Base-by-base conservation (phyloP, 345 rosid genomes). In the Dipteronia sinensis region DNA sequence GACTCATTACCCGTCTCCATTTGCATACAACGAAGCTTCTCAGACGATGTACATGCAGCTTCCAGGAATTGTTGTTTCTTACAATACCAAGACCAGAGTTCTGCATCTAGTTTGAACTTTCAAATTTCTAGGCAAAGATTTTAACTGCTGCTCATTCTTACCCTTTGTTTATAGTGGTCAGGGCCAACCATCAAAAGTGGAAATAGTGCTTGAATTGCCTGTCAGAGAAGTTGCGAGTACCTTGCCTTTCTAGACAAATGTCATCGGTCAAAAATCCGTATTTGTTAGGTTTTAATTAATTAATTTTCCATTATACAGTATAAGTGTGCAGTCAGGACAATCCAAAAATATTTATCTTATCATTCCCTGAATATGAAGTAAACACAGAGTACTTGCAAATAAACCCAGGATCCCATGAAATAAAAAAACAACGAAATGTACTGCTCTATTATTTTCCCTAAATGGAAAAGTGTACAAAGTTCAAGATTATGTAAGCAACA, bases 401-500 rank as follows among this genome's bases (percentile, higher is more conserved):
- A 25, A 70, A 22, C 19, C 47, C 13, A n/a, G 51, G 25, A 29
- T 29, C n/a, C 46, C 40, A 12, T 25, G 46, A 22, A 42, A 12
- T 16, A 29, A 46, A 69, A 44, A 44, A 56, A 51, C 58, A 9
- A 72, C 73, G 72, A 61, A 81, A 81, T 73, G 84, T 63, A 64
- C 76, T 73, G 76, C 78, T 81, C 81, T 73, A 69, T 81, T 75
- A 77, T 68, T 73, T 42, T n/a, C 49, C 78, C 49, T 5, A 67
- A 76, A 17, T 15, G 65, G 42, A 51, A 61, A 58, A 66, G 65
- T 76, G 58, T 73, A 77, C 78, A 73, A 53, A 44, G 46, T 62
- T 67, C 31, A 69, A 76, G 38, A 34, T 63, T 29, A 51, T 22
- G 74, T 68, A 59, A 69, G 65, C 55, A 67, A 29, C 67, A 62